A percentile compares a stretch with the other conserved stretches of the same genome.
These are phyloP conservation scores for Lojkania enalia DNA, from an alignment of 2,329 filamentous ascomycete genomes.

Conservation along the genomic window DNA sequence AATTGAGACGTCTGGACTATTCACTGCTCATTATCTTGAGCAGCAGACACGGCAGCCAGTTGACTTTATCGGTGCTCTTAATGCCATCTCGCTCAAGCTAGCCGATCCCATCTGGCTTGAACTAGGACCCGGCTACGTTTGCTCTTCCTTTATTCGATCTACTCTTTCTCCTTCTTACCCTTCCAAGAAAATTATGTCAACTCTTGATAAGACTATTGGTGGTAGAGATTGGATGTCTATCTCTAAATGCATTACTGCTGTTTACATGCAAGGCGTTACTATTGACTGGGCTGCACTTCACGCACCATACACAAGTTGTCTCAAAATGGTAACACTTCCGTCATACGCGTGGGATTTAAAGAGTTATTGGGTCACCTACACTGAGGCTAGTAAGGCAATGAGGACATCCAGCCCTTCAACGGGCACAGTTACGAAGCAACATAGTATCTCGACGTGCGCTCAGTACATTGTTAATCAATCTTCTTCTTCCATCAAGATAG, in stretches of 20 bases:
- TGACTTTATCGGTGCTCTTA: slow-evolving; percentile 45
- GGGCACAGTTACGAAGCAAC: too few relatives aligned
- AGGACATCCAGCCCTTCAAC: too few relatives aligned
- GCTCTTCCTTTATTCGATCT: not conserved
- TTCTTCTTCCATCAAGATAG: too few relatives aligned
- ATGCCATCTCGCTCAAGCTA: slow-evolving; percentile 39
- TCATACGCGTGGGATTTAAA: slow-evolving; percentile 40
- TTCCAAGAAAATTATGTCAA: not conserved
- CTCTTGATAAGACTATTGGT: too few relatives aligned
- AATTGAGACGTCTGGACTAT: too few relatives aligned
- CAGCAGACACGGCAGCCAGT: slow-evolving; percentile 45
- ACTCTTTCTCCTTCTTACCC: not conserved
- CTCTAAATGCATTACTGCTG: slow-evolving; percentile 19
- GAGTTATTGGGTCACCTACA: slow-evolving; percentile 46
- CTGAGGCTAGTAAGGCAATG: too few relatives aligned
- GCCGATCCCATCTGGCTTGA: slow-evolving; percentile 8
- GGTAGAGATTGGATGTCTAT: not conserved
- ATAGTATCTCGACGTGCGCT: too few relatives aligned
- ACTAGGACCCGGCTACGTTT: slow-evolving; percentile 14
- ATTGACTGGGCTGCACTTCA: slow-evolving; percentile 67
- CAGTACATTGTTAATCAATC: too few relatives aligned
- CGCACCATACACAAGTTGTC: slow-evolving; percentile 50
- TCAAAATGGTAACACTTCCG: slow-evolving; percentile 58
- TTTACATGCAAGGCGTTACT: slow-evolving; percentile 59
- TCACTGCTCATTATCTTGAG: slow-evolving; percentile 7